A percentile compares a stretch with the other conserved stretches of the same genome.
Evolutionary conservation across 129 eudicot species (phyloP).

Genomic region (Saposhnikovia divaricata): DNA sequence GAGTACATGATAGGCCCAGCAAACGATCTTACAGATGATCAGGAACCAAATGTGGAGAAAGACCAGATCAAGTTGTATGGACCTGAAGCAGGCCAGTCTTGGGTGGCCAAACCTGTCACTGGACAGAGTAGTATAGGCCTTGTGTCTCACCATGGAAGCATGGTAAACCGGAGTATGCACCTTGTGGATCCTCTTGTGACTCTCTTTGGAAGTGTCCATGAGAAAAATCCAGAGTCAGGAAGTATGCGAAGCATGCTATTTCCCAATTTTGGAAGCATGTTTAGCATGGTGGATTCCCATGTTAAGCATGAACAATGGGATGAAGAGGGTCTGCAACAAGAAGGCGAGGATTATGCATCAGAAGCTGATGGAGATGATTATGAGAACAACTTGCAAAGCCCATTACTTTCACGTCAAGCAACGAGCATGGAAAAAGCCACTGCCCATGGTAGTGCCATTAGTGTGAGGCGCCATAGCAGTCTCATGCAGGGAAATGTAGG

Average conservation of each 20-base stretch:
- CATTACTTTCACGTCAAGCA: conserved; percentile 17
- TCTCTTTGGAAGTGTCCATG: conserved; percentile 28
- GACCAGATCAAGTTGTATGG: conserved; percentile 21
- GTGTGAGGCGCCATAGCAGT: conserved; percentile 13
- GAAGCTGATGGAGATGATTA: conserved; percentile 22
- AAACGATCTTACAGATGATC: conserved; percentile 9
- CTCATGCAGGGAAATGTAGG: conserved; percentile 23
- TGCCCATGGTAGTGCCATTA: conserved; percentile 13
- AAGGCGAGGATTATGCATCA: conserved; percentile 7
- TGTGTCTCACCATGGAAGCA: conserved; percentile 21
- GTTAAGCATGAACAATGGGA: conserved; percentile 26
- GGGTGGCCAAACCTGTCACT: conserved; percentile 5
- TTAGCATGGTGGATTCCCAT: conserved; percentile 19
- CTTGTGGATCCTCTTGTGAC: conserved; percentile 24
- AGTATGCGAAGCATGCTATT: conserved; percentile 21
- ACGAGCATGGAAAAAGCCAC: conserved; percentile 7
- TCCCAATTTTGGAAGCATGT: conserved; percentile 31
- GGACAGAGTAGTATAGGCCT: conserved; percentile 22
- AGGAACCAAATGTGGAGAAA: conserved; percentile 17
- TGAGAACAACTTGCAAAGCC: conserved; percentile 31
- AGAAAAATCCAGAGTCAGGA: conserved; percentile 18
- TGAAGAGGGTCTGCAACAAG: conserved; percentile 16
- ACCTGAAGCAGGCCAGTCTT: conserved; percentile 19
- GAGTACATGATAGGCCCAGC: conserved; percentile 19
- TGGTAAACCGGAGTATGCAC: conserved; percentile 19